phyloP scores from a whole-genome alignment of 2,329 filamentous ascomycete genomes.

The Pyrenophora graminea region DNA sequence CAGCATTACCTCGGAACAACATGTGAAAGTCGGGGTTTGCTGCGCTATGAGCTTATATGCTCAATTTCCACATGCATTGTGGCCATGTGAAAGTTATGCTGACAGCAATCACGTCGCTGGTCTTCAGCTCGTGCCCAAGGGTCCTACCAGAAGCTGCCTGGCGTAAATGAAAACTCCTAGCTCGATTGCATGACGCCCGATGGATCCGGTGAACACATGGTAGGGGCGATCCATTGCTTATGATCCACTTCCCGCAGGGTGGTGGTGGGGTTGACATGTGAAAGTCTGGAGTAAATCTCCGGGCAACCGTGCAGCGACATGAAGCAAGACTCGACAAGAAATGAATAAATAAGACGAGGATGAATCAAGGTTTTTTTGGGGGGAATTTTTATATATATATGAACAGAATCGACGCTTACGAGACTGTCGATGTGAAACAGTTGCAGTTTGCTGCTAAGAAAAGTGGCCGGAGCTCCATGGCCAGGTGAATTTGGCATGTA shows the following conservation, averaged over 20 bases:
- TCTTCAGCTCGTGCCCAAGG: background rate
- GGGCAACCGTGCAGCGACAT: no score
- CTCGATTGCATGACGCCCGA: conserved; percentile 1
- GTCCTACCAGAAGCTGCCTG: background rate
- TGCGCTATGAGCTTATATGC: background rate
- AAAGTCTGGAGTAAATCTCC: conserved; percentile 25
- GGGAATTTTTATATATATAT: no score
- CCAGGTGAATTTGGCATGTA: no score
- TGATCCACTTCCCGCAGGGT: conserved; percentile 15
- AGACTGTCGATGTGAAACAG: no score
- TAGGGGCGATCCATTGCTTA: conserved; percentile 23
- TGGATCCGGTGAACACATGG: conserved; percentile 7
- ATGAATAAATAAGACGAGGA: no score
- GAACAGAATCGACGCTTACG: no score
- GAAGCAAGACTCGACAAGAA: no score
- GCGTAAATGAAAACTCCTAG: background rate
- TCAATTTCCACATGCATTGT: background rate
- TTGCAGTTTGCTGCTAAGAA: background rate
- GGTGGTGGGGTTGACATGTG: conserved; percentile 23
- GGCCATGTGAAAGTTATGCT: no score
- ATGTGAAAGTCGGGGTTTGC: background rate
- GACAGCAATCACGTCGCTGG: background rate
- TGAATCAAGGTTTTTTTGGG: no score
- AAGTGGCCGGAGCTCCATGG: no score
- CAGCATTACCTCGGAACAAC: background rate